A percentile compares a stretch with the other conserved stretches of the same genome.
phyloP scores from a whole-genome alignment of 2,329 filamentous ascomycete genomes.

The Orbilia javanica region DNA sequence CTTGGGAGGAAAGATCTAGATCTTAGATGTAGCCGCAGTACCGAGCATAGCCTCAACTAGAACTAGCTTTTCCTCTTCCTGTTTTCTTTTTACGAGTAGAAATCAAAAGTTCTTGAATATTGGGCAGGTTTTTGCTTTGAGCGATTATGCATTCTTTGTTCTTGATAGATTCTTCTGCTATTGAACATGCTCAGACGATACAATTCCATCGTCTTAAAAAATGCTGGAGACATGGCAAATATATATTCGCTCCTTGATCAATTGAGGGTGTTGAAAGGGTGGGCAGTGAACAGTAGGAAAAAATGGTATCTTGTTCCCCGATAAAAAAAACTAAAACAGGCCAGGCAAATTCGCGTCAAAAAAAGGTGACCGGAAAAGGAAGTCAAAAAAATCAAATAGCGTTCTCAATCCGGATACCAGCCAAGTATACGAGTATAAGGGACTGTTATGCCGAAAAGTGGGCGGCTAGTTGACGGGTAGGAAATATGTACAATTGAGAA shows the following conservation, averaged over 20 bases:
- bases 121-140: neutral
- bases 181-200: neutral
- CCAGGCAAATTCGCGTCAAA: neutral
- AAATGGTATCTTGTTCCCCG: constrained; percentile 43
- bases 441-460: neutral
- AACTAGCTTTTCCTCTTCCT: too few relatives aligned
- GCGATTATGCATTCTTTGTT: neutral
- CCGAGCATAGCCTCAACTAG: too few relatives aligned
- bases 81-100: neutral
- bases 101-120: neutral
- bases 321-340: constrained; percentile 4
- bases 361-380: neutral
- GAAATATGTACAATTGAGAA: constrained; percentile 35
- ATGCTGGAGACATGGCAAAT: neutral
- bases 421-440: neutral
- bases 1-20: neutral
- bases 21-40: neutral
- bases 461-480: neutral
- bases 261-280: constrained; percentile 4
- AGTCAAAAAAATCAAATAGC: neutral
- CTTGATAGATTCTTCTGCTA: neutral
- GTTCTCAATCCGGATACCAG: neutral
- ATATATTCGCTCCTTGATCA: constrained; percentile 22
- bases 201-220: neutral
- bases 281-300: neutral